These are phyloP conservation scores for Erysimum pusillum DNA, from an alignment of 441 rosid species.

Conservation along the genomic window DNA sequence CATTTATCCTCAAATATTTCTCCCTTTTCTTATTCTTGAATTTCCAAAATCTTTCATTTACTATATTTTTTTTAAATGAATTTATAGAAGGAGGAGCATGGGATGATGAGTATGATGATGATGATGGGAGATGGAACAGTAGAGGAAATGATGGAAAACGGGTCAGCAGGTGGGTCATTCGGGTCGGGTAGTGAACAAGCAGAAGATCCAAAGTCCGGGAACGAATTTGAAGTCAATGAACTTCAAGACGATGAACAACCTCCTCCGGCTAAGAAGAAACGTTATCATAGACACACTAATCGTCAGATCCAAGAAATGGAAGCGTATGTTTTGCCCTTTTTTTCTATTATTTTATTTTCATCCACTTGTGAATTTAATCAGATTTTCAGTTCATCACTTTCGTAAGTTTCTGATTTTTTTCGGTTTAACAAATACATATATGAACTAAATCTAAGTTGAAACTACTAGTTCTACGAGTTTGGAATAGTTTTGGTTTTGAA, in stretches of 20 bases:
- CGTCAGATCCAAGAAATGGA: conserved; percentile 98
- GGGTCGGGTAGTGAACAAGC: conserved; percentile 82
- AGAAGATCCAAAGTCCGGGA: conserved; percentile 67
- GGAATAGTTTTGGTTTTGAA: neutral
- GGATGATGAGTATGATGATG: conserved; percentile 54
- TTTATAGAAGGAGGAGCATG: conserved; percentile 76
- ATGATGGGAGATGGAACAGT: conserved; percentile 56
- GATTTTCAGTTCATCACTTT: neutral
- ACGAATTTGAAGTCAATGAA: conserved; percentile 65
- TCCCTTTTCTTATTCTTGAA: neutral
- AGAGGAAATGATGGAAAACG: conserved; percentile 85
- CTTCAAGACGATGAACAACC: conserved; percentile 57
- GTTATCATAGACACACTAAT: conserved; percentile 87
- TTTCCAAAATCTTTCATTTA: neutral
- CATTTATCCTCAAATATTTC: neutral
- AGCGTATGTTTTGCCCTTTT: conserved; percentile 59
- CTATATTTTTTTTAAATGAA: neutral
- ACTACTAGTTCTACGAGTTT: neutral
- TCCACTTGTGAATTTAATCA: neutral
- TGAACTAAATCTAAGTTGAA: neutral
- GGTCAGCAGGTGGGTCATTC: conserved; percentile 79
- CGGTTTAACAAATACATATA: neutral
- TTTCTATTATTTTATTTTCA: neutral
- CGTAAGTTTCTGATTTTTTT: neutral
- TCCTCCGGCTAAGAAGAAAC: conserved; percentile 74